Conservation (phyloP, 306 rosid genomes). For the Chamaecrista fasciculata region DNA sequence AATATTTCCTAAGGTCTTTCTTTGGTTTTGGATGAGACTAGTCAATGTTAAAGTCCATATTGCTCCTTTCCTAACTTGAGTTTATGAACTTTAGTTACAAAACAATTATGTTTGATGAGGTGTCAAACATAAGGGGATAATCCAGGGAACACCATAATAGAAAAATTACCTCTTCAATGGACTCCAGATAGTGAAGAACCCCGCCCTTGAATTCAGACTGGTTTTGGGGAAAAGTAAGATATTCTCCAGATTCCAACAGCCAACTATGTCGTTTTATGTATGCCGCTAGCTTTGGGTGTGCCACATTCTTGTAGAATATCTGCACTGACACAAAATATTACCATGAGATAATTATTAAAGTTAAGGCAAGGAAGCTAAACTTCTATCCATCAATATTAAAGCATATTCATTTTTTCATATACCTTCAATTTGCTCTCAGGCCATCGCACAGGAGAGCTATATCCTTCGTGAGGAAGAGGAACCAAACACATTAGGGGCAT, state of each 20-base stretch:
- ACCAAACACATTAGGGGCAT: conserved; percentile 71
- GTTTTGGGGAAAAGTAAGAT: conserved; percentile 79
- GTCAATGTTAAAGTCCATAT: neutral
- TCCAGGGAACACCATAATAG: neutral
- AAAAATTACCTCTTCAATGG: conserved; percentile 81
- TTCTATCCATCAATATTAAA: conserved; percentile 13
- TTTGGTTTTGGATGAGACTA: neutral
- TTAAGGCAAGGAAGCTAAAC: conserved; percentile 11
- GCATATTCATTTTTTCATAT: conserved; percentile 14
- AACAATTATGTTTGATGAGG: conserved; percentile 8
- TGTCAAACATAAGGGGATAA: neutral
- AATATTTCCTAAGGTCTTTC: neutral
- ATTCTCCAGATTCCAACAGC: conserved; percentile 71
- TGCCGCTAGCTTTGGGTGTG: conserved; percentile 84
- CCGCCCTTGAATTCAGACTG: conserved; percentile 82
- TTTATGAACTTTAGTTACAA: neutral
- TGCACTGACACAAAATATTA: conserved; percentile 48
- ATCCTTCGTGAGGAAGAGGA: conserved; percentile 74
- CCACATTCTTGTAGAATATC: conserved; percentile 86
- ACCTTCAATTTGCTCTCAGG: conserved; percentile 88
- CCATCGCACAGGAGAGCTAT: conserved; percentile 64
- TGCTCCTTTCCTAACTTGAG: neutral
- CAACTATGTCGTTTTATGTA: conserved; percentile 71
- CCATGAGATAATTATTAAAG: conserved; percentile 31
- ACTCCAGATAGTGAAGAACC: conserved; percentile 84